These are phyloP conservation scores for Cladophialophora psammophila DNA, from an alignment of 2,329 filamentous ascomycete species.

Conservation along the genomic window DNA sequence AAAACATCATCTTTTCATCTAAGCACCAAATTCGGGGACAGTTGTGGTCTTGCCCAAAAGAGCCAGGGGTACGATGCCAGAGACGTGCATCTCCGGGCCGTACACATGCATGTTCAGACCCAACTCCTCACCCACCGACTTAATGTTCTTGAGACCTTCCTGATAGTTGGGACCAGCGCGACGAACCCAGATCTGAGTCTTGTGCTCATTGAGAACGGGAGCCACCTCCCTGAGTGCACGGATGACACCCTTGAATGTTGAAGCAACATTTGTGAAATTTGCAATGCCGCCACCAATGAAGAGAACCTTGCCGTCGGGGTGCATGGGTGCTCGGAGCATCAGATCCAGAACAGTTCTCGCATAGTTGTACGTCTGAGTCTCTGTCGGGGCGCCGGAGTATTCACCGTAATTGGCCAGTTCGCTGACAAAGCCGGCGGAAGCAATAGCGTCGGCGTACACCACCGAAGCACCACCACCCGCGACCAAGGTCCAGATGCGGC, in stretches of 20 bases:
- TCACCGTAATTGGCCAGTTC: slow-evolving; percentile 99
- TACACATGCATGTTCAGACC: slow-evolving; percentile 94
- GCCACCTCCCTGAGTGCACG: slow-evolving; percentile 91
- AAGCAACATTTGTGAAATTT: slow-evolving; percentile 99
- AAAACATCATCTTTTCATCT: slow-evolving; percentile 17
- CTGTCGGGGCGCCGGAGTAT: slow-evolving; percentile 98
- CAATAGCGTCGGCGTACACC: slow-evolving; percentile 98
- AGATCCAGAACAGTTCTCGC: slow-evolving; percentile 95
- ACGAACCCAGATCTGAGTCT: slow-evolving; percentile 95
- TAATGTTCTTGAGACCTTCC: slow-evolving; percentile 99
- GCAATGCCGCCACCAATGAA: slow-evolving; percentile 99
- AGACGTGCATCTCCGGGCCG: slow-evolving; percentile 85
- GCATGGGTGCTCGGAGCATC: slow-evolving; percentile 88
- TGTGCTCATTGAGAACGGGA: slow-evolving; percentile 88
- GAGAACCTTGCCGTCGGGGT: slow-evolving; percentile 93
- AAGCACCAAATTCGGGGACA: slow-evolving; percentile 65
- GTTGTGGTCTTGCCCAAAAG: slow-evolving; percentile 69
- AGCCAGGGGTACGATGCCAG: slow-evolving; percentile 92
- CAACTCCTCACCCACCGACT: slow-evolving; percentile 91
- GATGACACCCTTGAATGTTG: slow-evolving; percentile 99
- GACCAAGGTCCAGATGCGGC: slow-evolving; percentile 97
- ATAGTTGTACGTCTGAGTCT: slow-evolving; percentile 99
- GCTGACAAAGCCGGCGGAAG: slow-evolving; percentile 90
- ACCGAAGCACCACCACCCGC: slow-evolving; percentile 99
- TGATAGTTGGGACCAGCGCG: slow-evolving; percentile 97